Evolutionary conservation across 2,329 filamentous ascomycete genomes (phyloP).

Genomic region (Alternaria sp.): DNA sequence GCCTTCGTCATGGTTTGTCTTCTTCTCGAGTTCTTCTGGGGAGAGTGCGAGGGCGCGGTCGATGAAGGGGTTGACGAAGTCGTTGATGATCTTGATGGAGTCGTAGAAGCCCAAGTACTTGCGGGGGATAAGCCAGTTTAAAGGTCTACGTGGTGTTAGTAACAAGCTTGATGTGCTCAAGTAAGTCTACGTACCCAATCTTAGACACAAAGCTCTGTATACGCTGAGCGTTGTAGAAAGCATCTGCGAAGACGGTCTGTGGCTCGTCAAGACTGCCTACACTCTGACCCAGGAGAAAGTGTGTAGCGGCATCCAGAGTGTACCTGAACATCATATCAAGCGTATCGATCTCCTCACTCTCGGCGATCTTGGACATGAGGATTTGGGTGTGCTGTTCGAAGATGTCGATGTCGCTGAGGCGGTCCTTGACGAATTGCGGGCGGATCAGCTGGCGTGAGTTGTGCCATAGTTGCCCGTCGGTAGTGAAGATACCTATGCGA

Average conservation of each 20-base stretch:
- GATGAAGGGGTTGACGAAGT: conserved; percentile 80
- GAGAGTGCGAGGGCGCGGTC: conserved; percentile 73
- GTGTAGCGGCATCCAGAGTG: conserved; percentile 83
- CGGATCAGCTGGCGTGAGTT: conserved; percentile 79
- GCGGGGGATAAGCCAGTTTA: conserved; percentile 69
- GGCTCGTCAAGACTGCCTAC: conserved; percentile 67
- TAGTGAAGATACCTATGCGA: conserved; percentile 64
- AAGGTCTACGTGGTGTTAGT: conserved; percentile 54
- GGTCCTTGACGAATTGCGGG: conserved; percentile 85
- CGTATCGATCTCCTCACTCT: conserved; percentile 68
- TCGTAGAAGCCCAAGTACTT: conserved; percentile 65
- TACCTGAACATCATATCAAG: conserved; percentile 77
- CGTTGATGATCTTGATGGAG: conserved; percentile 72
- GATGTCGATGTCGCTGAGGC: conserved; percentile 79
- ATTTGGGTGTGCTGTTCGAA: conserved; percentile 81
- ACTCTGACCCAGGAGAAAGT: conserved; percentile 82
- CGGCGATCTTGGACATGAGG: conserved; percentile 69
- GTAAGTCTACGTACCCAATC: conserved; percentile 58
- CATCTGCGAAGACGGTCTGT: conserved; percentile 74
- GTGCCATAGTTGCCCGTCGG: conserved; percentile 81
- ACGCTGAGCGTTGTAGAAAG: conserved; percentile 80
- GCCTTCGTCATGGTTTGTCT: conserved; percentile 71
- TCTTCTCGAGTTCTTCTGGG: conserved; percentile 73
- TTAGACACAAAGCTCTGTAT: conserved; percentile 73
- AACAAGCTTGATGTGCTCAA: neutral